A percentile compares a stretch with the other conserved stretches of the same genome.
Conservation (phyloP, 805 yeast species). For the Lachancea kluyveri region DNA sequence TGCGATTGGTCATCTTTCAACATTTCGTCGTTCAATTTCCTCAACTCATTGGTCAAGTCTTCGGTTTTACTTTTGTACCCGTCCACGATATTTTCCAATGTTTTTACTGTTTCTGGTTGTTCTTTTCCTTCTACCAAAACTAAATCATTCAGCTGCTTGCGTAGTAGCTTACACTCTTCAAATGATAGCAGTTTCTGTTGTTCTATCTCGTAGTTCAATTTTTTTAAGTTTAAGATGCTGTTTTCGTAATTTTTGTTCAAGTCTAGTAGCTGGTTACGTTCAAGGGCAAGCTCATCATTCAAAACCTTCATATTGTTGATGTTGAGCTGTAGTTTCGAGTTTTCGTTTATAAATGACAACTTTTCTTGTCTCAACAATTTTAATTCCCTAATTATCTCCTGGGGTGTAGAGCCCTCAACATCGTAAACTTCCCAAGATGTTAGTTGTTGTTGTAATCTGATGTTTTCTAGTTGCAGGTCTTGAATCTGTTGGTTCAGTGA, state of each 20-base stretch:
- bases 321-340: slow-evolving; percentile 21
- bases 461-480: slow-evolving; percentile 44
- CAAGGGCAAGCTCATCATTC: slow-evolving; percentile 33
- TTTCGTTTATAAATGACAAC: slow-evolving; percentile 31
- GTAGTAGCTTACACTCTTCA: slow-evolving; percentile 52
- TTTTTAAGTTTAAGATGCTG: slow-evolving; percentile 26
- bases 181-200: slow-evolving; percentile 46
- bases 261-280: slow-evolving; percentile 34
- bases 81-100: slow-evolving; percentile 38
- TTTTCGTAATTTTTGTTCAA: slow-evolving; percentile 21
- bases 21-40: slow-evolving; percentile 26
- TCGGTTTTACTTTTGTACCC: slow-evolving; percentile 49
- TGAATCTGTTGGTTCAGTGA: slow-evolving; percentile 39
- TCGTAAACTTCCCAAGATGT: slow-evolving; percentile 42
- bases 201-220: slow-evolving; percentile 39
- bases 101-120: slow-evolving; percentile 9
- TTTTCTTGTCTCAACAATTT: slow-evolving; percentile 36
- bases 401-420: slow-evolving; percentile 30
- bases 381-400: slow-evolving; percentile 36
- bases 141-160: slow-evolving; percentile 48
- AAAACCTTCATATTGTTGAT: slow-evolving; percentile 19
- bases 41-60: slow-evolving; percentile 35
- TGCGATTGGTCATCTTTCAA: slow-evolving; percentile 13
- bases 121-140: slow-evolving; percentile 29
- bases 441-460: slow-evolving; percentile 41